These are phyloP conservation scores for Pholiota adiposa DNA, from an alignment of 1,284 basidiomycete species.

Conservation along the genomic window DNA sequence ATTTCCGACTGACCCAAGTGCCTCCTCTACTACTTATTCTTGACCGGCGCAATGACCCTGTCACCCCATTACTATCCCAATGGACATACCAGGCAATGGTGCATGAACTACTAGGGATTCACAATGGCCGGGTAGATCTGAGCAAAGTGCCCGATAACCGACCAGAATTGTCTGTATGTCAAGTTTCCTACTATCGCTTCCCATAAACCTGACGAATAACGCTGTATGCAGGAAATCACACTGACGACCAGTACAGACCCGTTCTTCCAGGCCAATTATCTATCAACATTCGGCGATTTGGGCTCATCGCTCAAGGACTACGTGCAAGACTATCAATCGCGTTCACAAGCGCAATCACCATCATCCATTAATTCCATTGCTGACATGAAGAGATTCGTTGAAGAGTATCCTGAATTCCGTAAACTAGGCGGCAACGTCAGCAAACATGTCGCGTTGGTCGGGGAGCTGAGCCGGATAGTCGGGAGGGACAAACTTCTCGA, in stretches of 20 bases:
- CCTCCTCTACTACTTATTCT: constrained; percentile 78
- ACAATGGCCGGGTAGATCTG: constrained; percentile 91
- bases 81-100: constrained; percentile 99
- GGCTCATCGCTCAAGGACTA: constrained; percentile 93
- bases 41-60: constrained; percentile 96
- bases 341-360: constrained; percentile 78
- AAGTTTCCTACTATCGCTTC: neutral
- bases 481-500: constrained; percentile 86
- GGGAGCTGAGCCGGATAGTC: constrained; percentile 92
- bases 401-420: constrained; percentile 97
- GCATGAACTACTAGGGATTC: constrained; percentile 93
- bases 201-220: neutral
- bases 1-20: constrained; percentile 78
- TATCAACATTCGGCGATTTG: constrained; percentile 96
- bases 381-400: constrained; percentile 98
- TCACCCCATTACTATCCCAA: constrained; percentile 96
- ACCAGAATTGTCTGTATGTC: constrained; percentile 81
- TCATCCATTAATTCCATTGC: constrained; percentile 92
- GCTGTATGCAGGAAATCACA: constrained; percentile 80
- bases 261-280: constrained; percentile 92
- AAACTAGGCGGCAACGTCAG: constrained; percentile 97
- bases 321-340: constrained; percentile 92
- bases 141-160: constrained; percentile 85
- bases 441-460: constrained; percentile 97
- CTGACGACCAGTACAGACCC: constrained; percentile 91